Conservation (phyloP, 1,284 basidiomycete genomes). For the Microbotryum violaceum region DNA sequence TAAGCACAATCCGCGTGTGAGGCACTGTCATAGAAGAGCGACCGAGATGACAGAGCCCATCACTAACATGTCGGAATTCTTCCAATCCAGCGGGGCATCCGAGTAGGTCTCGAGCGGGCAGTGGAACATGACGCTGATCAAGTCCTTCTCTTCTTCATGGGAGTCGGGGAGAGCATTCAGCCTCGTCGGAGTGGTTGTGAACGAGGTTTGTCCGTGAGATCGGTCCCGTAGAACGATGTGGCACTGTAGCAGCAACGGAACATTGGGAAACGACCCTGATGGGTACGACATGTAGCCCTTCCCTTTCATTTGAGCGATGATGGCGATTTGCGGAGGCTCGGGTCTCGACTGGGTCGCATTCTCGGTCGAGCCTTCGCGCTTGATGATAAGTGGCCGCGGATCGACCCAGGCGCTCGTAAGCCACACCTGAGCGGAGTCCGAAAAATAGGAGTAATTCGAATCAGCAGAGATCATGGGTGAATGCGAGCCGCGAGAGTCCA, state of each 20-base stretch:
- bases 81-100: conserved; percentile 1
- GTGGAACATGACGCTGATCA: not conserved
- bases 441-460: no score
- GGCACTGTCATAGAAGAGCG: not conserved
- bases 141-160: conserved; percentile 5
- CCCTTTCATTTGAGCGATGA: conserved; percentile 1
- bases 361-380: not conserved
- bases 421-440: no score
- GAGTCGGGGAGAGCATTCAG: not conserved
- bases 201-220: not conserved
- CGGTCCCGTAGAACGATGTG: not conserved
- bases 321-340: conserved; percentile 1
- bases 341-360: no score
- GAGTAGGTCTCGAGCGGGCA: not conserved
- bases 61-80: conserved; percentile 9
- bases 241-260: not conserved
- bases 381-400: conserved; percentile 6
- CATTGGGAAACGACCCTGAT: not conserved
- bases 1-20: not conserved
- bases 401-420: conserved; percentile 8
- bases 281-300: not conserved
- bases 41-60: not conserved
- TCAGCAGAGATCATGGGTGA: no score
- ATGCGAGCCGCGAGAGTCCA: no score
- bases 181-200: not conserved